Conservation (phyloP, 495 filamentous ascomycete species). For the Jackrogersella multiformis region DNA sequence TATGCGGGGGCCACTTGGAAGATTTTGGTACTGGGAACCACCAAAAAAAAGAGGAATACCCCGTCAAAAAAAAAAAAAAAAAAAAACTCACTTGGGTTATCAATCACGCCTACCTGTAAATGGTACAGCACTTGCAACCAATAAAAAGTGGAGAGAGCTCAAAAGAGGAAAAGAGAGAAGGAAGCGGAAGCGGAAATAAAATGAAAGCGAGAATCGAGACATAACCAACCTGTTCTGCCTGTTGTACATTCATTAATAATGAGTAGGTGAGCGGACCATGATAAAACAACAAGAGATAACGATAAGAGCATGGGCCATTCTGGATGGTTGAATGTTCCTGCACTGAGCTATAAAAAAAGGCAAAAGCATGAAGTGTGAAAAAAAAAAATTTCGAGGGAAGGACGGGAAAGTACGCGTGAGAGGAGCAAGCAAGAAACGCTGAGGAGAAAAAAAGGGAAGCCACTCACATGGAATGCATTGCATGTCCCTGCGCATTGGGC, state of each 20-base stretch:
- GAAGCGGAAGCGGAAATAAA: slow-evolving; percentile 46
- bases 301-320: slow-evolving; percentile 35
- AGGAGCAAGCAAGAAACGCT: slow-evolving; percentile 24
- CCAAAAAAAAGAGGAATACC: slow-evolving; percentile 25
- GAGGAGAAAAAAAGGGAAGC: slow-evolving; percentile 30
- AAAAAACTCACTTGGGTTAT: slow-evolving; percentile 26
- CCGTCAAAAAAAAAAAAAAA: slow-evolving; percentile 22
- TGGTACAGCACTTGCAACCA: slow-evolving; percentile 29
- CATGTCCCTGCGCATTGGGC: slow-evolving; percentile 26
- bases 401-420: slow-evolving; percentile 38
- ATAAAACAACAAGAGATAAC: slow-evolving; percentile 33
- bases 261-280: slow-evolving; percentile 32
- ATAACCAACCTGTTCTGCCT: slow-evolving; percentile 44
- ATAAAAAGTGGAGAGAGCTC: slow-evolving; percentile 32
- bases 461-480: slow-evolving; percentile 32
- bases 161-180: slow-evolving; percentile 29
- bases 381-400: slow-evolving; percentile 12
- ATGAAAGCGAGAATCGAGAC: slow-evolving; percentile 46
- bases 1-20: slow-evolving; percentile 28
- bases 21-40: slow-evolving; percentile 38
- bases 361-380: slow-evolving; percentile 14
- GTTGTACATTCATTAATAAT: slow-evolving; percentile 25
- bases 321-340: slow-evolving; percentile 21
- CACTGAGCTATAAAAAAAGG: slow-evolving; percentile 30
- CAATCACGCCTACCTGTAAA: slow-evolving; percentile 28